Evolutionary conservation across 495 filamentous ascomycete genomes (phyloP).

Genomic region (Glonium stellatum): DNA sequence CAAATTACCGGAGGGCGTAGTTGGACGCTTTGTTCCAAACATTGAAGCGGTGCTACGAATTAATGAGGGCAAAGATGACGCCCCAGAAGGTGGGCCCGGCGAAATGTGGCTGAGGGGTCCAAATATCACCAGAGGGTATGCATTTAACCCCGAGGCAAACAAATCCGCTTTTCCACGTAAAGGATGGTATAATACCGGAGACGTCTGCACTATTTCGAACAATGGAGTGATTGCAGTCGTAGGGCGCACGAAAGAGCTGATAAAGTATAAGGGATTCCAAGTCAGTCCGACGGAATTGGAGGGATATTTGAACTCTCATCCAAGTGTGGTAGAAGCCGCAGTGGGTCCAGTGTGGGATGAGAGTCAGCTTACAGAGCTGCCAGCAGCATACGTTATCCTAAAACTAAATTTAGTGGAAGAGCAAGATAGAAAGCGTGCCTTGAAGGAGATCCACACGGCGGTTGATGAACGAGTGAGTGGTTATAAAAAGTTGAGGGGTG

Average conservation of each 20-base stretch:
- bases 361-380: constrained; percentile 16
- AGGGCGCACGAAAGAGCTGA: constrained; percentile 83
- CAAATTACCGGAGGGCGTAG: not conserved
- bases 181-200: constrained; percentile 61
- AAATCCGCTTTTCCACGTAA: constrained; percentile 34
- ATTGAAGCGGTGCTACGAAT: constrained; percentile 8
- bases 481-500: constrained; percentile 39
- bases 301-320: constrained; percentile 16
- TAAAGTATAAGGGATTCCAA: constrained; percentile 60
- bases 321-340: constrained; percentile 11
- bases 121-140: constrained; percentile 19
- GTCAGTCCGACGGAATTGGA: constrained; percentile 23
- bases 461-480: constrained; percentile 23
- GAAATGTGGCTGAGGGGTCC: constrained; percentile 22
- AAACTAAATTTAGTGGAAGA: constrained; percentile 1
- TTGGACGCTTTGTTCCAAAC: constrained; percentile 14
- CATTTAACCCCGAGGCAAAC: constrained; percentile 14
- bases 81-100: constrained; percentile 15
- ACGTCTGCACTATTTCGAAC: constrained; percentile 55
- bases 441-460: constrained; percentile 10
- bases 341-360: constrained; percentile 15
- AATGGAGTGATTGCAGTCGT: constrained; percentile 65
- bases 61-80: constrained; percentile 12
- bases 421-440: constrained; percentile 8
- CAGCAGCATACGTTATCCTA: constrained; percentile 19